Evolutionary conservation across 495 filamentous ascomycete species (phyloP).

Genomic region (Rostrohypoxylon terebratum): DNA sequence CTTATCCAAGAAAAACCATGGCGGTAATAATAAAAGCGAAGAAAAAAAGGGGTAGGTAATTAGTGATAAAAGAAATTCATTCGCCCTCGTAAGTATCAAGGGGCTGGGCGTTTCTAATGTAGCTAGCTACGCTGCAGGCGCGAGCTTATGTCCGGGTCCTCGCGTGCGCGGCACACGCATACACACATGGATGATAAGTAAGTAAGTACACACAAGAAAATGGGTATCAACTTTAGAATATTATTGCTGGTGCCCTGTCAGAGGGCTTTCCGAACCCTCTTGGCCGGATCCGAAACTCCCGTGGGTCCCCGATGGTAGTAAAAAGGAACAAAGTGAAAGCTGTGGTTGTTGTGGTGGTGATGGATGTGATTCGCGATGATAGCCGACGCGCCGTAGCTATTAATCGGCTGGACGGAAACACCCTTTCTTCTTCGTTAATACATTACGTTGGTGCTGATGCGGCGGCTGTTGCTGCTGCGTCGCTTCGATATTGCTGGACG

Average conservation of each 20-base stretch:
- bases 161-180: no score
- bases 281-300: slow-evolving; percentile 38
- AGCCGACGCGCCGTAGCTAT: slow-evolving; percentile 32
- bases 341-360: no score
- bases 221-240: slow-evolving; percentile 43
- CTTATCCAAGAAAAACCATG: no score
- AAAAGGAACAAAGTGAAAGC: slow-evolving; percentile 30
- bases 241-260: slow-evolving; percentile 24
- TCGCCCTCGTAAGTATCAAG: slow-evolving; percentile 37
- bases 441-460: slow-evolving; percentile 19
- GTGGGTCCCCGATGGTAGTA: not conserved
- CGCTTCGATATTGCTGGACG: slow-evolving; percentile 10
- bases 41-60: slow-evolving; percentile 1
- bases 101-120: slow-evolving; percentile 26
- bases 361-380: slow-evolving; percentile 19
- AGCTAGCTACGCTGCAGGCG: slow-evolving; percentile 37
- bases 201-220: slow-evolving; percentile 23
- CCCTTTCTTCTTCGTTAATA: slow-evolving; percentile 35
- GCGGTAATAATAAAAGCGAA: not conserved
- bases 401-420: slow-evolving; percentile 14
- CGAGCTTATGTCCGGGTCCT: slow-evolving; percentile 25
- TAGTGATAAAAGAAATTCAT: slow-evolving; percentile 21
- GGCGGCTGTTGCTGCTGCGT: slow-evolving; percentile 21
- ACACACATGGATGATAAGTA: no score
- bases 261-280: slow-evolving; percentile 21